Conservation (phyloP, 768 basidiomycete genomes). For the Imleria badia region DNA sequence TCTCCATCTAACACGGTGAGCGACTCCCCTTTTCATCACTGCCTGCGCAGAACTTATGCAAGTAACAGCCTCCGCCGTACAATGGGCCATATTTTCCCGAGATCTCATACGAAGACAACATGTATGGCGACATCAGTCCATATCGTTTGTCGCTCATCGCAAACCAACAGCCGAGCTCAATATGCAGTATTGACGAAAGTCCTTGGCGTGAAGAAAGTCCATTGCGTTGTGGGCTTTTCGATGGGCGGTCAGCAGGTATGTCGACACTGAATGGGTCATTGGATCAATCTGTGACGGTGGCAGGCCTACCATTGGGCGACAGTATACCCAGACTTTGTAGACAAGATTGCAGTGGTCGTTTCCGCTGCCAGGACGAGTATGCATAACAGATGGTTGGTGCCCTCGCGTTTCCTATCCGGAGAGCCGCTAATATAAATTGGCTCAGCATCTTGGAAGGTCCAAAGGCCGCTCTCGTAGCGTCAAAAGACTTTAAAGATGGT, state of each 20-base stretch:
- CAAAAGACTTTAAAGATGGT: constrained; percentile 52
- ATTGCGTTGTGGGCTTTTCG: constrained; percentile 51
- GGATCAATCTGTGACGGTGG: background rate
- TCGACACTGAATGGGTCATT: background rate
- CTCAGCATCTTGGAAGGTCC: constrained; percentile 56
- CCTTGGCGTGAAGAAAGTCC: constrained; percentile 44
- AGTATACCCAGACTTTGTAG: constrained; percentile 53
- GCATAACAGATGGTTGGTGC: constrained; percentile 51
- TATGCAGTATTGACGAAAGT: constrained; percentile 49
- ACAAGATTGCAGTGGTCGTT: constrained; percentile 44
- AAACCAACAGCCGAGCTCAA: constrained; percentile 47
- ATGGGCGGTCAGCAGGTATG: constrained; percentile 56
- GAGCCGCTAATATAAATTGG: background rate
- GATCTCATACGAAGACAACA: constrained; percentile 59
- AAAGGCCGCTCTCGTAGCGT: constrained; percentile 49
- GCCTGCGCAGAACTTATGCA: background rate
- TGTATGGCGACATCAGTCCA: constrained; percentile 31
- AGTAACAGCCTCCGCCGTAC: constrained; percentile 47
- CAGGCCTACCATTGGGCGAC: constrained; percentile 58
- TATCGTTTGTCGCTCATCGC: background rate
- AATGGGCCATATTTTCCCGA: constrained; percentile 60
- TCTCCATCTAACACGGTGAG: constrained; percentile 61
- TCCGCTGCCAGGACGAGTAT: constrained; percentile 54
- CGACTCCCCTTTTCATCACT: background rate
- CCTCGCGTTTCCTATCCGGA: background rate